Conservation (phyloP, 2,329 filamentous ascomycete species). For the Sporothrix mexicana region DNA sequence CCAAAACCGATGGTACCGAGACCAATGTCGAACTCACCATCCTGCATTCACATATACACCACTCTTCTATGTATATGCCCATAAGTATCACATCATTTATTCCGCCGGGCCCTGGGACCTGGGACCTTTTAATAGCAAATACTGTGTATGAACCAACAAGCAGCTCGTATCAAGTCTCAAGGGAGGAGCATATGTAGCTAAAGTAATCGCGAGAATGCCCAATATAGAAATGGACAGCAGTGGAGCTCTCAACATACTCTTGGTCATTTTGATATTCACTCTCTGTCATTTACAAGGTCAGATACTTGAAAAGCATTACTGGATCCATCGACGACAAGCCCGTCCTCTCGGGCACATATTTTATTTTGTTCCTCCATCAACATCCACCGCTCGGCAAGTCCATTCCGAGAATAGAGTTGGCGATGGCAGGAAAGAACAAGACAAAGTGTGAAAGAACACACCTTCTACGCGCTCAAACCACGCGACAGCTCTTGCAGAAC, state of each 20-base stretch:
- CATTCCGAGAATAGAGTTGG: background rate
- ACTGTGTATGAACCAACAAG: background rate
- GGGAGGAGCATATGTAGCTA: background rate
- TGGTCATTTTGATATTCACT: no score
- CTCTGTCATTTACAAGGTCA: no score
- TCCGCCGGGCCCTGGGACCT: slow-evolving; percentile 21
- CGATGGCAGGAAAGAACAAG: background rate
- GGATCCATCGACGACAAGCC: no score
- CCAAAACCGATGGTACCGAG: no score
- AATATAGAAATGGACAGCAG: no score
- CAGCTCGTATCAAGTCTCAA: background rate
- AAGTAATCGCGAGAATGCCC: background rate
- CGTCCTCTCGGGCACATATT: background rate
- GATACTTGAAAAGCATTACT: no score
- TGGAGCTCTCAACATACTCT: no score
- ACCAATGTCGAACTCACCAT: no score
- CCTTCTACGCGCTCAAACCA: background rate
- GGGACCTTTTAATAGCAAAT: background rate
- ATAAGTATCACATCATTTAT: background rate
- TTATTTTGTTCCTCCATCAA: background rate
- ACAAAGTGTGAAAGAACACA: background rate
- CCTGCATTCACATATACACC: no score
- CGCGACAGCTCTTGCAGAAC: background rate
- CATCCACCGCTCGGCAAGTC: background rate
- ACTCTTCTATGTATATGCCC: background rate